Percentiles rank a stretch among this genome's conserved stretches.
Evolutionary conservation across 495 filamentous ascomycete genomes (phyloP).

Genomic region (Lasiosphaeria hispida): DNA sequence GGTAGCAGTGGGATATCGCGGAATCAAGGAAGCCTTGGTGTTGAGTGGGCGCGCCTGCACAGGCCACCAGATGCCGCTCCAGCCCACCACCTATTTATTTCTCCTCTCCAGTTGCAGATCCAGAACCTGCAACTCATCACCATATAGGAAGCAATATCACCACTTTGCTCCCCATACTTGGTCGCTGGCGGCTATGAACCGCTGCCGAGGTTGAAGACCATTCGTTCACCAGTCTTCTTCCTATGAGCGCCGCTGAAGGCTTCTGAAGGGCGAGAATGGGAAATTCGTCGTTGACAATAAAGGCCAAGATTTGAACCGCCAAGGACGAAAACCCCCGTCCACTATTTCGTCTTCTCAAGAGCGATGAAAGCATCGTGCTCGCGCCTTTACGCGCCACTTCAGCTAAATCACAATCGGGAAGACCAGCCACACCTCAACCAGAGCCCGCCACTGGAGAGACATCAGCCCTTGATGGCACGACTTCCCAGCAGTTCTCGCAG

Average conservation of each 20-base stretch:
- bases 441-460: background rate
- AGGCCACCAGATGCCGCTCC: no score
- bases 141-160: no score
- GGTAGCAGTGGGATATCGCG: background rate
- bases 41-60: no score
- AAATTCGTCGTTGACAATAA: conserved; percentile 1
- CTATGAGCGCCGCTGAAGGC: background rate
- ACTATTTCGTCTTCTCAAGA: conserved; percentile 14
- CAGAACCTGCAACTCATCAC: no score
- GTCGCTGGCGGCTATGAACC: conserved; percentile 11
- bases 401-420: no score
- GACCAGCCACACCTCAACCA: background rate
- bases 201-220: conserved; percentile 11
- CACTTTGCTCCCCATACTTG: no score
- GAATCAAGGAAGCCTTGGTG: conserved; percentile 11
- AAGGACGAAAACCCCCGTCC: conserved; percentile 7
- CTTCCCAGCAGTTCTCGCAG: background rate
- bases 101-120: no score
- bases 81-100: no score
- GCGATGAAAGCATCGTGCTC: conserved; percentile 7
- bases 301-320: conserved; percentile 10
- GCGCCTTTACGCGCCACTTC: conserved; percentile 6
- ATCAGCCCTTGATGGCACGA: background rate
- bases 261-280: background rate
- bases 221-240: conserved; percentile 12